phyloP scores from a whole-genome alignment of 176 grass and related monocot genomes.

The Microstegium vimineum region DNA sequence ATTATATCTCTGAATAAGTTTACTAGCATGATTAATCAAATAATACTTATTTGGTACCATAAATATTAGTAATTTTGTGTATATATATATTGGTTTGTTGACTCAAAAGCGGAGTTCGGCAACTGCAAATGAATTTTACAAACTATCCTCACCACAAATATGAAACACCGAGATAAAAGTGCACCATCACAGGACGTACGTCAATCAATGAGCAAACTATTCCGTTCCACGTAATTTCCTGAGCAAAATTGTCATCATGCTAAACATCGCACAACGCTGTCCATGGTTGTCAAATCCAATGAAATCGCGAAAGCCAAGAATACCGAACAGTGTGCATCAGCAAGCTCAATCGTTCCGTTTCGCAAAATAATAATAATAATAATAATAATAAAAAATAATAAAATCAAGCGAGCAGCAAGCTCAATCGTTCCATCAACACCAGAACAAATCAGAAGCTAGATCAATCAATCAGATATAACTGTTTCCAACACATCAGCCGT shows the following conservation, averaged over 20 bases:
- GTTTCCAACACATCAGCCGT: slow-evolving; percentile 16
- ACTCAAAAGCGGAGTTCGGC: no score
- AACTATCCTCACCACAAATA: neutral
- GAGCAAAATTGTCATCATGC: neutral
- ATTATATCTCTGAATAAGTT: no score
- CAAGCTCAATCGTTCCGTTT: neutral
- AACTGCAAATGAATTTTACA: neutral
- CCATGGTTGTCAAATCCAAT: neutral
- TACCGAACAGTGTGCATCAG: neutral
- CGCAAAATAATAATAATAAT: no score
- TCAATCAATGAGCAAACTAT: neutral
- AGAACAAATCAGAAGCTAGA: neutral
- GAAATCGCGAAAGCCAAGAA: neutral
- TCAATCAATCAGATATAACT: neutral
- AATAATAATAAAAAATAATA: no score
- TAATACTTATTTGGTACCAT: no score
- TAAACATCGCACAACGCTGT: neutral
- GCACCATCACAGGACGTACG: no score
- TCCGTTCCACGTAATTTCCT: neutral
- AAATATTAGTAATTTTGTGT: no score
- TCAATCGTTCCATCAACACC: no score
- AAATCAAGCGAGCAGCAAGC: no score
- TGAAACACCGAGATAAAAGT: neutral
- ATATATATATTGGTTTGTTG: no score
- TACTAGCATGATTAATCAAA: no score